These are phyloP conservation scores for Sextonia rubra DNA, from an alignment of 164 flowering plant genomes.

Conservation along the genomic window DNA sequence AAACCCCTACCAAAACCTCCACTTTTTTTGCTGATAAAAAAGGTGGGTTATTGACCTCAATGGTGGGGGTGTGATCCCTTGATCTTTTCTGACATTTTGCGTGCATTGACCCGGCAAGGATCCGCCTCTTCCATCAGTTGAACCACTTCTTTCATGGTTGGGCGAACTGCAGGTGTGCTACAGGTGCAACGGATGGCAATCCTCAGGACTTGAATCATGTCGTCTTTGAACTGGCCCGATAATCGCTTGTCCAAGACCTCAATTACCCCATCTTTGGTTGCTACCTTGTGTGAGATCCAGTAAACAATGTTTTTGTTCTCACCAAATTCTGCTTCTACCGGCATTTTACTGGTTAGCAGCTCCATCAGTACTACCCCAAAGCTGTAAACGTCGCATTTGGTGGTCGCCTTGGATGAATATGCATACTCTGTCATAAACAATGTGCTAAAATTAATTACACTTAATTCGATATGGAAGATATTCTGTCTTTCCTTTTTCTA, in stretches of 20 bases:
- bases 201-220: slow-evolving; percentile 70
- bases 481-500: not conserved
- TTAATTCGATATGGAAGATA: not conserved
- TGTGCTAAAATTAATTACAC: not conserved
- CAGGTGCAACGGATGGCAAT: slow-evolving; percentile 78
- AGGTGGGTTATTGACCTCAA: slow-evolving; percentile 26
- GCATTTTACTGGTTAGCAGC: slow-evolving; percentile 84
- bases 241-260: slow-evolving; percentile 72
- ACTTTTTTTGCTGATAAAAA: slow-evolving; percentile 19
- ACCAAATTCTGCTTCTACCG: slow-evolving; percentile 84
- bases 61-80: slow-evolving; percentile 32
- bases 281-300: slow-evolving; percentile 83
- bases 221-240: slow-evolving; percentile 52
- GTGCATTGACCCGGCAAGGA: slow-evolving; percentile 53
- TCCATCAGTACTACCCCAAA: slow-evolving; percentile 93
- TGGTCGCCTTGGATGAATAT: slow-evolving; percentile 80
- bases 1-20: slow-evolving; percentile 10
- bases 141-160: slow-evolving; percentile 90
- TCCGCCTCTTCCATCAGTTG: slow-evolving; percentile 74
- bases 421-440: slow-evolving; percentile 65
- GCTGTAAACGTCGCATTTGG: slow-evolving; percentile 94
- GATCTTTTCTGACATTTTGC: slow-evolving; percentile 44
- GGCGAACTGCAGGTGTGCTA: slow-evolving; percentile 55
- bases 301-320: slow-evolving; percentile 79
- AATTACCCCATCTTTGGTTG: slow-evolving; percentile 64